phyloP scores from a whole-genome alignment of 129 eudicot genomes.

The Escallonia herrerae region DNA sequence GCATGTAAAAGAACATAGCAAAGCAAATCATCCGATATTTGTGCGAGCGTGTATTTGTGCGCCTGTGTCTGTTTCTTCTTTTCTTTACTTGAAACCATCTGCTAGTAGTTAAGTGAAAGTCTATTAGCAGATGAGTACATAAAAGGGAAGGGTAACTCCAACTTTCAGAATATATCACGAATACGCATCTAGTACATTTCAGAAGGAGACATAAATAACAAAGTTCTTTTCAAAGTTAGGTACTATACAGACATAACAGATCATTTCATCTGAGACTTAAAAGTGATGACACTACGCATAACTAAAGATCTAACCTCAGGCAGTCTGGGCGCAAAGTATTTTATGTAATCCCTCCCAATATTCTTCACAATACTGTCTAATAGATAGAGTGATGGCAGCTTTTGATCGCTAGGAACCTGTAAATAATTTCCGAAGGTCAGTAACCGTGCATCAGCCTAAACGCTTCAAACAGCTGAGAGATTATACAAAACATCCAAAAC shows the following conservation, averaged over 20 bases:
- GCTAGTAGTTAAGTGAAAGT: no score
- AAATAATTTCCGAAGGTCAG: slow-evolving; percentile 30
- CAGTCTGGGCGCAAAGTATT: slow-evolving; percentile 63
- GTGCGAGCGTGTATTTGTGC: no score
- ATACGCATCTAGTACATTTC: background rate
- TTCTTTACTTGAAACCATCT: no score
- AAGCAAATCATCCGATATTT: slow-evolving; percentile 7
- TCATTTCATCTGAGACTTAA: slow-evolving; percentile 1
- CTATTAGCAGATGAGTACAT: slow-evolving; percentile 1
- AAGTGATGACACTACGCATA: slow-evolving; percentile 15
- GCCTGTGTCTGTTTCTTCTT: no score
- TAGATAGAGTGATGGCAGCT: slow-evolving; percentile 88
- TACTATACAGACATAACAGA: slow-evolving; percentile 4
- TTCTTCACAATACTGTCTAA: slow-evolving; percentile 97
- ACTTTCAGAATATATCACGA: background rate
- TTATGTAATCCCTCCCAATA: slow-evolving; percentile 88
- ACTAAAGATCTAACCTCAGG: slow-evolving; percentile 83
- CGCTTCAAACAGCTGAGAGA: slow-evolving; percentile 14
- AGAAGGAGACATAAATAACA: slow-evolving; percentile 5
- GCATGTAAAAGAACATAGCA: background rate
- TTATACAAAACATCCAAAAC: background rate
- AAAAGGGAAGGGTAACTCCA: slow-evolving; percentile 17
- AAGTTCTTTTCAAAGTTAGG: slow-evolving; percentile 7
- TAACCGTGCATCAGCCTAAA: slow-evolving; percentile 11
- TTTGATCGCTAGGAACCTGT: slow-evolving; percentile 94